These are phyloP conservation scores for Straminergon stramineum DNA, from an alignment of 225 moss, liverwort and hornwort species.

Conservation along the genomic window DNA sequence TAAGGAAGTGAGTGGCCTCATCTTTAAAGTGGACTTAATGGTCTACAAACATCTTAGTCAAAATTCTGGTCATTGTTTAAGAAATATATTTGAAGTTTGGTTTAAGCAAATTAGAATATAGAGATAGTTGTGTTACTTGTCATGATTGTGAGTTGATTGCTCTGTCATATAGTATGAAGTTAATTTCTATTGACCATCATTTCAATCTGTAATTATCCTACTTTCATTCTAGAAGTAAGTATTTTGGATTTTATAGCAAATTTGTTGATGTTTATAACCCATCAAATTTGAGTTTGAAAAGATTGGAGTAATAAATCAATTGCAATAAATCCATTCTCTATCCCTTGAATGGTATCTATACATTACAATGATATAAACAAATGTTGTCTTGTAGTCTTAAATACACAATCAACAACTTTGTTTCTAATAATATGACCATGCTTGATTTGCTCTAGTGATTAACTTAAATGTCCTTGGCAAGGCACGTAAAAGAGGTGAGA, in stretches of 20 bases:
- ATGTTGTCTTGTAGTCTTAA: neutral
- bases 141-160: neutral
- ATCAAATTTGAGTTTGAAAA: neutral
- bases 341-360: neutral
- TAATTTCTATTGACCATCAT: neutral
- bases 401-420: neutral
- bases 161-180: neutral
- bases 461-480: constrained; percentile 32
- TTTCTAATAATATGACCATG: neutral
- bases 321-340: neutral
- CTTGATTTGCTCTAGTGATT: neutral
- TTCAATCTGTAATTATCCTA: neutral
- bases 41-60: neutral
- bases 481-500: constrained; percentile 59
- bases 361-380: neutral
- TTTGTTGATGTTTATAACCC: neutral
- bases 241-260: accelerated
- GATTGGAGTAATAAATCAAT: neutral
- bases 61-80: accelerated
- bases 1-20: constrained; percentile 41
- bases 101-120: neutral
- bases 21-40: neutral
- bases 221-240: neutral
- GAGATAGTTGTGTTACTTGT: neutral
- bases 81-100: neutral